Evolutionary conservation across 1,284 basidiomycete species (phyloP), one percentile per base, ranked within the genome.

Genomic region (Phylloboletellus chloephorus): DNA sequence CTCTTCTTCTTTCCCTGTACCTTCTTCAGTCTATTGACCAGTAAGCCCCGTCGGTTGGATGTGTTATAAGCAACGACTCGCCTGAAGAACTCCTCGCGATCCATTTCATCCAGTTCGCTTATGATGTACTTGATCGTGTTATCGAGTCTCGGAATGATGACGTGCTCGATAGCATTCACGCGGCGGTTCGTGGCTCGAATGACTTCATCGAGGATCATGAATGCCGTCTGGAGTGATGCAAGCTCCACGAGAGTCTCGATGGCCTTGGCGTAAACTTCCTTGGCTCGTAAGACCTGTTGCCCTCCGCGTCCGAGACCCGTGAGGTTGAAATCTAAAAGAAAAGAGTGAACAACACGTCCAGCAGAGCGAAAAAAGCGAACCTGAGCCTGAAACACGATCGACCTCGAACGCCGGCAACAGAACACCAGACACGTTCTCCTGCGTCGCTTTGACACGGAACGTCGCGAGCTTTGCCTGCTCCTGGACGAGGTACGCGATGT

Each of bases 361-460:
- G 21, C 6, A 24, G 1, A 24, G 7, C 10, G n/a, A 25, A 5
- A 23, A 17, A 37, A 13, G 5, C 37, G 65, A 60, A 89, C 89
- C 89, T 52, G 81, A 88, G 32, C 87, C 86, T 21, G 79, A 66
- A 4, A 88, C 85, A 44, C 88, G 78, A 56, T 94, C 90, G 4
- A 86, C 83, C 53, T 95, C 95, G 56, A 98, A 99, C 0, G 92
- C 83, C 31, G 96, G 96, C 10, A 99, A 70, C n/a, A 98, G 80
- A 9, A 98, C 95, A 60, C 96, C 96, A 25, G 89, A 94, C 0
- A 99, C 96, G 57, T 99, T 99, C 71, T 99, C 96, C 66, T 98
- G 94, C 65, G 87, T 93, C 10, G 95, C 85, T 61, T 88, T 86
- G 25, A 99, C 94, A 49, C 80, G 82, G 74, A 98, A 98, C 2